Base-by-base conservation (phyloP, 148 eudicot species). In the Arctostaphylos glauca region DNA sequence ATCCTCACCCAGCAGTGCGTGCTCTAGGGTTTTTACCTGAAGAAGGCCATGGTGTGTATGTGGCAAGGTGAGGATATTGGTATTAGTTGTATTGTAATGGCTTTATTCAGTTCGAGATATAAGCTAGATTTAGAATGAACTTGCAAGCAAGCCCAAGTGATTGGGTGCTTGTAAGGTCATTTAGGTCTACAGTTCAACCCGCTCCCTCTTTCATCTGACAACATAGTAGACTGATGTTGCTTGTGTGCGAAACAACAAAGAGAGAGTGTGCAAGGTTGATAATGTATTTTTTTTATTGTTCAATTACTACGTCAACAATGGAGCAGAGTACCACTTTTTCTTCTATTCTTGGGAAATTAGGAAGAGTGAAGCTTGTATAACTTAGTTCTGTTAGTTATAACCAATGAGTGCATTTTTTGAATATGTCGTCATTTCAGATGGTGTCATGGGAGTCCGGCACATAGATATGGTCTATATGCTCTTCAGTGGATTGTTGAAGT, bases 401-500 rank as follows among this genome's bases (percentile, higher is more conserved):
- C 47, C 50, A 25, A 38, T 47, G 50, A 44, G 54, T 59, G 5
- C 47, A n/a, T n/a, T 43, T 59, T 58, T 56, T 2, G 43, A 78
- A 53, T 80, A 58, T 48, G 64, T 18, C 5, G 56, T 31, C 47
- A 14, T 80, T 90, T 85, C 85, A 96, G 99, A 89, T 90, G 98
- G 95, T 94, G 92, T 83, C 95, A 90, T 89, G 99, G 99, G 82
- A 96, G 98, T 86, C 98, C 99, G 15, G 97, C 70, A 3, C 91
- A 94, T 81, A 88, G 98, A 88, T 96, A 96, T 83, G 97, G 97
- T 80, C 83, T 96, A 25, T 92, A 93, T 91, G 94, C 95, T 87
- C 97, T 93, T 85, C 98, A 93, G 80, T 96, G 99, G 99, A 96
- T 96, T 68, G 93, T 96, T 54, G 98, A 94, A 89, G 93, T 96